Evolutionary conservation across 768 basidiomycete species (phyloP).

Genomic region (Candolleomyces efflorescens): DNA sequence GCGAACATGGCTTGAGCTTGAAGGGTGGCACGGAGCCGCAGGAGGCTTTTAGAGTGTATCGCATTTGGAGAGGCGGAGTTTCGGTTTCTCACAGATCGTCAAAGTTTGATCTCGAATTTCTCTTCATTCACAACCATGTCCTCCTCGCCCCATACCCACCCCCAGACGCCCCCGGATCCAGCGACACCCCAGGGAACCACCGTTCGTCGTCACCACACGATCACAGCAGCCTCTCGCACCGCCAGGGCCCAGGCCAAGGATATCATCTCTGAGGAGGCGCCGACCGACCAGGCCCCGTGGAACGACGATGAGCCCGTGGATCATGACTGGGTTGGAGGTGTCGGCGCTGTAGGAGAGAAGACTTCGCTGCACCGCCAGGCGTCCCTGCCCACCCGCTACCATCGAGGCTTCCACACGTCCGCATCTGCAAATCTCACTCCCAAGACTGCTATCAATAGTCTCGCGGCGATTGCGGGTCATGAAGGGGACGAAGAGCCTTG

Average conservation of each 20-base stretch:
- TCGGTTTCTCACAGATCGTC: conserved; percentile 14
- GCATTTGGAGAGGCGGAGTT: background rate
- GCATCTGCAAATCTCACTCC: conserved; percentile 64
- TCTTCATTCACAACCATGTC: conserved; percentile 26
- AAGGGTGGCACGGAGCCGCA: conserved; percentile 5
- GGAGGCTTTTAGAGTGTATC: background rate
- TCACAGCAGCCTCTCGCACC: conserved; percentile 68
- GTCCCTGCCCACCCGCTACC: conserved; percentile 77
- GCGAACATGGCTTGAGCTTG: conserved; percentile 18
- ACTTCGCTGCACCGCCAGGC: conserved; percentile 74
- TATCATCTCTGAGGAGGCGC: conserved; percentile 62
- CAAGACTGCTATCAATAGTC: conserved; percentile 67
- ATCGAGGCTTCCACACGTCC: conserved; percentile 56
- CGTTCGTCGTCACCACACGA: conserved; percentile 82
- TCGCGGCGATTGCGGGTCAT: conserved; percentile 80
- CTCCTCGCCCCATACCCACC: conserved; percentile 30
- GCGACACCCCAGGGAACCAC: conserved; percentile 25
- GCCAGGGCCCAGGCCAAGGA: conserved; percentile 58
- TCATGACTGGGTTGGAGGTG: conserved; percentile 76
- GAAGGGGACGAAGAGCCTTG: conserved; percentile 89
- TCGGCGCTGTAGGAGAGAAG: conserved; percentile 83
- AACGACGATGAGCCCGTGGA: conserved; percentile 77
- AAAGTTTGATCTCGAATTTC: conserved; percentile 11
- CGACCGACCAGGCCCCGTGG: conserved; percentile 51
- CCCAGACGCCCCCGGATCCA: conserved; percentile 37